These are phyloP conservation scores for Neurospora discreta DNA, from an alignment of 495 filamentous ascomycete species.

Conservation along the genomic window DNA sequence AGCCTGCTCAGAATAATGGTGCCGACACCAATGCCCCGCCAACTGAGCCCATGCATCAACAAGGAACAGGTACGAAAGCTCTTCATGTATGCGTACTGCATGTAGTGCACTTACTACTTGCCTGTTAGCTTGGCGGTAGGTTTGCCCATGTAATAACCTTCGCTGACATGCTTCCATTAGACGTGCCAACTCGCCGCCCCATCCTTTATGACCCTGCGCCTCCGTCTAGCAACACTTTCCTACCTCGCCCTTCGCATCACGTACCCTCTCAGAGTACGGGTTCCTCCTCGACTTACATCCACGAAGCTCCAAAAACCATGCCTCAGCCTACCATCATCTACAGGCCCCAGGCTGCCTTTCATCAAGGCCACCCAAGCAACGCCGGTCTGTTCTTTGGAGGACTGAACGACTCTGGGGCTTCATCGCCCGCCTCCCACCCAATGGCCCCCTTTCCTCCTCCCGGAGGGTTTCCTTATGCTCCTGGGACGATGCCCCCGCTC, in stretches of 20 bases:
- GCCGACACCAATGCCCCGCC: not conserved
- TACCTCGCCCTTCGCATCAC: not conserved
- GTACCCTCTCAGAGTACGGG: not conserved
- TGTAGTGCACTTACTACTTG: not conserved
- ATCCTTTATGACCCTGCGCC: not conserved
- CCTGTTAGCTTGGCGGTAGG: not conserved
- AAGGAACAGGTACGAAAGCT: not conserved
- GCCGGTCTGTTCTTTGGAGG: conserved; percentile 34
- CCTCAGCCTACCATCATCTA: conserved; percentile 7
- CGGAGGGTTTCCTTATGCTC: conserved; percentile 21
- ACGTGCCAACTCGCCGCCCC: not conserved
- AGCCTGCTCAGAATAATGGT: not conserved
- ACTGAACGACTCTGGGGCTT: conserved; percentile 34
- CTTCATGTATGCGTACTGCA: not conserved
- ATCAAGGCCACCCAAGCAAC: conserved; percentile 31
- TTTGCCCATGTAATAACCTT: not conserved
- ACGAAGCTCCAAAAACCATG: conserved; percentile 1
- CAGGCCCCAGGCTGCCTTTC: conserved; percentile 8
- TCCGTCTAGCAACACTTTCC: not conserved
- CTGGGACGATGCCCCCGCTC: conserved; percentile 20
- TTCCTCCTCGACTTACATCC: not conserved
- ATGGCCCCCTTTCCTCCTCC: conserved; percentile 25
- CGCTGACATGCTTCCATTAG: not conserved
- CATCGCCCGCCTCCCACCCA: conserved; percentile 34
- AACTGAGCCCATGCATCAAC: not conserved